Evolutionary conservation across 2,329 filamentous ascomycete species (phyloP).

Genomic region (Biscogniauxia sp.): DNA sequence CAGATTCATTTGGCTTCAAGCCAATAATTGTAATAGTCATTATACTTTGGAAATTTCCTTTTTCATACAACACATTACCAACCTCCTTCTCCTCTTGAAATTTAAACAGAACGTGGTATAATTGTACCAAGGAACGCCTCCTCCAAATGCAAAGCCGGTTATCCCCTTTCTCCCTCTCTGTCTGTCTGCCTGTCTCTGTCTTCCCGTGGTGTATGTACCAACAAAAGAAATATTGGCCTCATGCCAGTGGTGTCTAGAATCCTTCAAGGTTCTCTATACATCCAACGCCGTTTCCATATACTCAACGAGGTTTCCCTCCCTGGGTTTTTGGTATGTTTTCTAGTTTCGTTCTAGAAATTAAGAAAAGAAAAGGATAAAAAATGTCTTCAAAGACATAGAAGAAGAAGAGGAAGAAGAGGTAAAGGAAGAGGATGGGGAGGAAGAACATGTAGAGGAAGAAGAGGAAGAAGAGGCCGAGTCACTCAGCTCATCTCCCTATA

Average conservation of each 20-base stretch:
- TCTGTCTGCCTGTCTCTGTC: not conserved
- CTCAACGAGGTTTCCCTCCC: not conserved
- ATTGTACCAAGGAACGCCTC: slow-evolving; percentile 18
- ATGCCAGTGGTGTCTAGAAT: not conserved
- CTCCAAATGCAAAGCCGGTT: slow-evolving; percentile 9
- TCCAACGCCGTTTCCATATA: not conserved
- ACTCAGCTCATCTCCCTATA: not conserved
- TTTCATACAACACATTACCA: slow-evolving; percentile 1
- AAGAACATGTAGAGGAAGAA: too few relatives aligned
- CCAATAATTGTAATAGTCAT: not conserved
- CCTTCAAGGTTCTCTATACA: not conserved
- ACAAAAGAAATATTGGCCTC: not conserved
- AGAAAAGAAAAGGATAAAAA: not conserved
- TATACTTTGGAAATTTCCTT: not conserved
- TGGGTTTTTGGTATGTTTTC: not conserved
- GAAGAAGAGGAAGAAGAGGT: too few relatives aligned
- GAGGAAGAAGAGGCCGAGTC: too few relatives aligned
- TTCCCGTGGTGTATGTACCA: not conserved
- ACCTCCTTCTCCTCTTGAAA: slow-evolving; percentile 4
- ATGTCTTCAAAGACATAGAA: not conserved
- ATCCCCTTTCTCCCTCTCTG: slow-evolving; percentile 1
- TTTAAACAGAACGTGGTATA: slow-evolving; percentile 14
- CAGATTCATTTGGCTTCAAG: not conserved
- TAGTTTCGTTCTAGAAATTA: not conserved
- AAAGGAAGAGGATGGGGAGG: too few relatives aligned